Evolutionary conservation across 2,329 filamentous ascomycete species (phyloP), one percentile per base, ranked within the genome.

Genomic region (Neofusicoccum ribis): DNA sequence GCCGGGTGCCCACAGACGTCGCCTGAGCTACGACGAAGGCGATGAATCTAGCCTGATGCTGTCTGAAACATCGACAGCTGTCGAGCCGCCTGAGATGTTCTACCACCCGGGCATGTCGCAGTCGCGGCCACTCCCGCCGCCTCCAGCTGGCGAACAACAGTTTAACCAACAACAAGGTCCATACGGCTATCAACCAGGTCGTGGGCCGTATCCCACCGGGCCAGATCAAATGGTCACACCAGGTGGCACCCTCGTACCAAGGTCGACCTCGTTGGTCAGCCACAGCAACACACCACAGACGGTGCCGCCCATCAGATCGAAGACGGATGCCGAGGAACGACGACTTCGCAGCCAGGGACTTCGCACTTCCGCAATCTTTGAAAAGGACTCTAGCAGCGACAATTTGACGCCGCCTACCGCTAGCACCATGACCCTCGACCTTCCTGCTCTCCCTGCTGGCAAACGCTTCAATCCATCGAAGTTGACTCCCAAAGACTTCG

Each of bases 11-110:
- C 86, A 80, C 67, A 77, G 76, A 49, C 81, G 93, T 69, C 87
- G 92, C 67, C 83, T 93, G 71, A 97, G 93, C 78, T 97, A 95
- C 71, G 94, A 98, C 70, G 92, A 97, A 74, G 94, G 92, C 1
- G 95, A 97, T 70, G 95, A 98, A 76, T 84, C 78, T 51, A 76
- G 75, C 5, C 72, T 83, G 41, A 80, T 77, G 68, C 79, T 83
- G 52, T 73, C 73, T n/a, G 70, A 74, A 37, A 70, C 79, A 36
- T 75, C 77, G 8, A 77, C 78, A 65, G 72, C 73, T 36, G 76
- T 75, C 39, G 92, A 93, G 64, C 91, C 92, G 67, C 91, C 91
- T 17, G 95, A 97, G 71, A 88, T 98, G 74, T 97, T 97, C 75
- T 99, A 96, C 76, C 93, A 98, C 72, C 93, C 93, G 17, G 92